Evolutionary conservation across 2,329 filamentous ascomycete genomes (phyloP).

Genomic region (Didymella pomorum): DNA sequence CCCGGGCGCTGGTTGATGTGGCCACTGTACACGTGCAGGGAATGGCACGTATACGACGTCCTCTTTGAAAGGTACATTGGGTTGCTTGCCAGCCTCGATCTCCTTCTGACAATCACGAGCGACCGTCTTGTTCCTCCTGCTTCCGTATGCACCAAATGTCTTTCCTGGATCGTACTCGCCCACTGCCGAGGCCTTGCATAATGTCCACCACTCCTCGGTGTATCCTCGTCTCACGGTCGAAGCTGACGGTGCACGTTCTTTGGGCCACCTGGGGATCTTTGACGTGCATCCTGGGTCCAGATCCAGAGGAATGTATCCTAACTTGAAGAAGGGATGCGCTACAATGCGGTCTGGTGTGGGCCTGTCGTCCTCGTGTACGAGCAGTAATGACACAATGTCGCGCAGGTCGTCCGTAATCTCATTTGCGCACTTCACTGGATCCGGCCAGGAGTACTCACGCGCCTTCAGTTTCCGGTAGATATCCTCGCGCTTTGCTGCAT

Average conservation of each 20-base stretch:
- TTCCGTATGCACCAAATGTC: constrained; percentile 57
- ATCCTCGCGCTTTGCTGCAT: constrained; percentile 86
- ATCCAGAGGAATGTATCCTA: constrained; percentile 73
- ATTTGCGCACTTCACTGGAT: constrained; percentile 69
- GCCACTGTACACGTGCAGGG: constrained; percentile 51
- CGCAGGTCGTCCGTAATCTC: constrained; percentile 79
- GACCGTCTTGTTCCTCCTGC: constrained; percentile 58
- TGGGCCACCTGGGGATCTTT: constrained; percentile 58
- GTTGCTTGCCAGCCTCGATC: constrained; percentile 57
- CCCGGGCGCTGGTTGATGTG: constrained; percentile 39
- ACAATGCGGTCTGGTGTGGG: constrained; percentile 81
- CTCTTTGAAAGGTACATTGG: constrained; percentile 58
- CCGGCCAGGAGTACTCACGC: constrained; percentile 82
- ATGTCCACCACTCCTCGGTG: constrained; percentile 59
- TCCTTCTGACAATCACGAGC: constrained; percentile 60
- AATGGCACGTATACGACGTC: constrained; percentile 59
- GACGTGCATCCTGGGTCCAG: constrained; percentile 57
- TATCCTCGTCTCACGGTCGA: constrained; percentile 57
- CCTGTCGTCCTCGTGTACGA: constrained; percentile 77
- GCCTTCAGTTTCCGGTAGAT: constrained; percentile 76
- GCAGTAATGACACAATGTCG: constrained; percentile 77
- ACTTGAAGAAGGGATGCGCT: constrained; percentile 79
- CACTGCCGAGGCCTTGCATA: constrained; percentile 61
- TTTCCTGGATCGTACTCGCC: constrained; percentile 58
- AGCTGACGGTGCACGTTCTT: constrained; percentile 53